phyloP scores from a whole-genome alignment of 208 protist species.

The Phytomonas sp. region DNA sequence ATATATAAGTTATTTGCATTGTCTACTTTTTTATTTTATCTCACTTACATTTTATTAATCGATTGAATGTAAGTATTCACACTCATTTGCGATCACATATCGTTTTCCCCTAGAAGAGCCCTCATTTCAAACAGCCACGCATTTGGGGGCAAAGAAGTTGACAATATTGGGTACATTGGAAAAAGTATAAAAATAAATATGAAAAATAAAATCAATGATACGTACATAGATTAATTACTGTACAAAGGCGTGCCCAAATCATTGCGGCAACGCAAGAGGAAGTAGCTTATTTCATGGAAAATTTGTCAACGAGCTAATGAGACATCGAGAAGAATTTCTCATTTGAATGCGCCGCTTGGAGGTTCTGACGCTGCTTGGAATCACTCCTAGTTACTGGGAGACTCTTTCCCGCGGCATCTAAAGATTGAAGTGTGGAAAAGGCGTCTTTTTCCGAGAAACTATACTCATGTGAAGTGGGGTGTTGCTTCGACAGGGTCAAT shows the following conservation, averaged over 20 bases:
- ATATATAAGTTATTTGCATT: neutral
- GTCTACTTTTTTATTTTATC: neutral
- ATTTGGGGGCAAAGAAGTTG: neutral
- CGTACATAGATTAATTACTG: neutral
- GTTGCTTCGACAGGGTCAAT: neutral
- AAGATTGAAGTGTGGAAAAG: neutral
- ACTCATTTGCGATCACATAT: neutral
- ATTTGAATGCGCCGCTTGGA: neutral
- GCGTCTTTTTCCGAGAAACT: neutral
- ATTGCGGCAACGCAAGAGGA: neutral
- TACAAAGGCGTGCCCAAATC: neutral
- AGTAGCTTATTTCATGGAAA: neutral
- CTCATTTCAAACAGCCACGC: neutral
- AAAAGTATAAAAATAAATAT: neutral
- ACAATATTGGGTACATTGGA: conserved; percentile 4
- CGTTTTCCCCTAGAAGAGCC: neutral
- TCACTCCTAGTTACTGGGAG: neutral
- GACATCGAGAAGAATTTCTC: neutral
- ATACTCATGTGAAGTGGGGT: neutral
- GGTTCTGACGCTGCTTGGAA: neutral
- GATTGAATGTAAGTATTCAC: neutral
- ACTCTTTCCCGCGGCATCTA: neutral
- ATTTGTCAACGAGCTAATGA: neutral
- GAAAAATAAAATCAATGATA: neutral
- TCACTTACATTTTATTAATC: neutral